Evolutionary conservation across 2,329 filamentous ascomycete species (phyloP).

Genomic region (Capronia epimyces): DNA sequence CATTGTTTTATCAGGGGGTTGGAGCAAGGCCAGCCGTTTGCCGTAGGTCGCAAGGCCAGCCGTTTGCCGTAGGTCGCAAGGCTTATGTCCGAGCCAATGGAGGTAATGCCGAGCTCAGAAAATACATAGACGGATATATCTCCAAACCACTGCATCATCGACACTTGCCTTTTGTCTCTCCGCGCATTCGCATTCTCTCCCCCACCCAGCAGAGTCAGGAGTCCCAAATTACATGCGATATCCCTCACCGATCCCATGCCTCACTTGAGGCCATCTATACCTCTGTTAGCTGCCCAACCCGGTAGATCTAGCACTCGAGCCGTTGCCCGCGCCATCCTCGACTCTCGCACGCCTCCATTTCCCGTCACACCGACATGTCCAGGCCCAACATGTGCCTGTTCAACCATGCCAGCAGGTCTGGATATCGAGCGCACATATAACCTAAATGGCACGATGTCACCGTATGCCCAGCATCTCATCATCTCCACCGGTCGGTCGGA

Average conservation of each 20-base stretch:
- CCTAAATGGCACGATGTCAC: slow-evolving; percentile 70
- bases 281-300: not conserved
- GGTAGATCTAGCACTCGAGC: not conserved
- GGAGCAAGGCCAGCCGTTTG: too few relatives aligned
- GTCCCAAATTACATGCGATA: not conserved
- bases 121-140: not conserved
- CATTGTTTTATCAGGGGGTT: too few relatives aligned
- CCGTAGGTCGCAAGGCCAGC: too few relatives aligned
- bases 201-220: not conserved
- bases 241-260: slow-evolving; percentile 7
- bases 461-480: slow-evolving; percentile 75
- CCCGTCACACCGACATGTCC: slow-evolving; percentile 59
- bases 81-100: not conserved
- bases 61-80: too few relatives aligned
- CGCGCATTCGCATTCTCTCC: too few relatives aligned
- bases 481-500: slow-evolving; percentile 74
- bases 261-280: slow-evolving; percentile 16
- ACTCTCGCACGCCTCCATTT: slow-evolving; percentile 36
- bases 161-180: not conserved
- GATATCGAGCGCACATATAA: slow-evolving; percentile 67
- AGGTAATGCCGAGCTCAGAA: not conserved
- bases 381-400: slow-evolving; percentile 68
- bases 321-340: slow-evolving; percentile 3
- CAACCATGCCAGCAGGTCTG: slow-evolving; percentile 63
- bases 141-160: not conserved